Conservation (phyloP, 345 rosid species). For the Populus simonii region DNA sequence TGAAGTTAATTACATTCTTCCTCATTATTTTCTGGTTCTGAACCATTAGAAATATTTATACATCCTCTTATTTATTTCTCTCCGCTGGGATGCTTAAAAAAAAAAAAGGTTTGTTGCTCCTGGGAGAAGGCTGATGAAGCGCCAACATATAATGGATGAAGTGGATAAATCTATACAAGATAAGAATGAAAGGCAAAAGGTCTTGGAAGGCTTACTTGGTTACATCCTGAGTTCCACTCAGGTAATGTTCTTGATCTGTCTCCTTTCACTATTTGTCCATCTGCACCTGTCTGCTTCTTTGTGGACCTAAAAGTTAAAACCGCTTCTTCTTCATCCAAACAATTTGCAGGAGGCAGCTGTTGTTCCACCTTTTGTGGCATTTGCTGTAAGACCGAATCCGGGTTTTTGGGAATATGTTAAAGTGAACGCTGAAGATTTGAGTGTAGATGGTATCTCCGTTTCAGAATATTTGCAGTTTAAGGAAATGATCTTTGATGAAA, state of each 20-base stretch:
- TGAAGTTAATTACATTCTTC: neutral
- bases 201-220: slow-evolving; percentile 75
- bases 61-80: neutral
- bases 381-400: slow-evolving; percentile 82
- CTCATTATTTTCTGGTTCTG: neutral
- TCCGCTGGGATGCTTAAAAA: neutral
- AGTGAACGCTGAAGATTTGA: slow-evolving; percentile 57
- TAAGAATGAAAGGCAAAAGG: slow-evolving; percentile 48
- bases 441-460: slow-evolving; percentile 51
- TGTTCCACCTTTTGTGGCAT: slow-evolving; percentile 71
- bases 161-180: slow-evolving; percentile 61
- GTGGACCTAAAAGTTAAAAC: no score
- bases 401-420: slow-evolving; percentile 88
- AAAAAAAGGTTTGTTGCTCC: slow-evolving; percentile 44
- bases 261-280: neutral
- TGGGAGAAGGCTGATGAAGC: slow-evolving; percentile 72
- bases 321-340: neutral
- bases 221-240: slow-evolving; percentile 66
- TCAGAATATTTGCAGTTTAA: slow-evolving; percentile 74
- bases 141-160: slow-evolving; percentile 58
- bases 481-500: slow-evolving; percentile 66
- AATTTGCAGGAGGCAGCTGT: slow-evolving; percentile 77
- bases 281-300: neutral
- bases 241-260: slow-evolving; percentile 22
- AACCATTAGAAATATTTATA: neutral